Conservation (phyloP, 495 filamentous ascomycete species). For the Penicillium cinerascens region DNA sequence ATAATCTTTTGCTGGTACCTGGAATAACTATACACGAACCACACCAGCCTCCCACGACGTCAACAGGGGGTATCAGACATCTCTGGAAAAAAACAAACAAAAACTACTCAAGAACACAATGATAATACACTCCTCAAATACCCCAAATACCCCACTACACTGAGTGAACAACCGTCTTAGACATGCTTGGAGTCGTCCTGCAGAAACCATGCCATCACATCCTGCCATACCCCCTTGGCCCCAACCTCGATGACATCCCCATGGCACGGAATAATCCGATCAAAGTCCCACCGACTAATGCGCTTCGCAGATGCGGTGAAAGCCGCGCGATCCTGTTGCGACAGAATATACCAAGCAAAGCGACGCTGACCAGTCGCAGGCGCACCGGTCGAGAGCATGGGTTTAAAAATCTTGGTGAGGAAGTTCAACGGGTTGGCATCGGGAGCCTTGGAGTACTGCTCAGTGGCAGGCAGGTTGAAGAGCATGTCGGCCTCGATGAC, state of each 20-base stretch:
- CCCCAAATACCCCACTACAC: too few species aligned
- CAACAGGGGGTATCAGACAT: conserved; percentile 4
- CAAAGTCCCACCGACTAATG: conserved; percentile 81
- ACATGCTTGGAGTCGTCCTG: conserved; percentile 43
- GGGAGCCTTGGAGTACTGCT: conserved; percentile 74
- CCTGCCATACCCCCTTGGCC: conserved; percentile 73
- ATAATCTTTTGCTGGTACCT: neutral
- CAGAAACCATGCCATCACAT: conserved; percentile 85
- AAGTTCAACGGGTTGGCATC: conserved; percentile 53
- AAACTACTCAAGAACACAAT: neutral
- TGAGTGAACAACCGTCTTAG: conserved; percentile 3
- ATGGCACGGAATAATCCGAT: conserved; percentile 87
- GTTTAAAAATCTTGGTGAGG: conserved; percentile 58
- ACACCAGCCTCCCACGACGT: neutral
- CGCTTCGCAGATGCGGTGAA: conserved; percentile 65
- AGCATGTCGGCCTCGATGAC: conserved; percentile 89
- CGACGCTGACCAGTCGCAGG: conserved; percentile 72
- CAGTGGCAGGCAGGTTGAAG: conserved; percentile 84
- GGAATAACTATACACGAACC: neutral
- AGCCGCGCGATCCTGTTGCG: conserved; percentile 56
- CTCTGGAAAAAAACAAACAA: too few species aligned
- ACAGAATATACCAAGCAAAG: conserved; percentile 75
- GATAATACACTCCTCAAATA: neutral
- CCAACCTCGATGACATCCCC: conserved; percentile 81
- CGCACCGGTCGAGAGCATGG: conserved; percentile 53